These are phyloP conservation scores for Huntiella decipiens DNA, from an alignment of 2,329 filamentous ascomycete species.

Conservation along the genomic window DNA sequence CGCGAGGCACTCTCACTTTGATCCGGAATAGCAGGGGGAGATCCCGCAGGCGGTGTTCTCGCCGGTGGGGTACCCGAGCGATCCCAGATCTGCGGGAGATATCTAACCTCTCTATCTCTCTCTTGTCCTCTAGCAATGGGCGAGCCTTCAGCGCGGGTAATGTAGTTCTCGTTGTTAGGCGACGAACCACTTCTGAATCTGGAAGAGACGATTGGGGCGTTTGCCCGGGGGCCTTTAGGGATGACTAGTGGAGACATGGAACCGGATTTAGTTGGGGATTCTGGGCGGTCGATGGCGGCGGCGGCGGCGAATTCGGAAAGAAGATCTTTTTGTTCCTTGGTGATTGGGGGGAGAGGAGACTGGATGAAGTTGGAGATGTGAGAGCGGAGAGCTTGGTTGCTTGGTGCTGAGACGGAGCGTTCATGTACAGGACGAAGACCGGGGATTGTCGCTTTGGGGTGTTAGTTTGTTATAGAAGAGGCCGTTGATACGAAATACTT, in stretches of 20 bases:
- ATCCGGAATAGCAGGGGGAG: constrained; percentile 16
- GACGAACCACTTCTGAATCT: constrained; percentile 9
- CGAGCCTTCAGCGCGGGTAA: constrained; percentile 1
- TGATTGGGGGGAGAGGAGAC: constrained; percentile 14
- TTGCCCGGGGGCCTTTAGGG: constrained; percentile 1
- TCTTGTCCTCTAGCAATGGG: not conserved
- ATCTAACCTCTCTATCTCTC: not conserved
- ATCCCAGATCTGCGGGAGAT: constrained; percentile 1
- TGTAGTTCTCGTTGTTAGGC: constrained; percentile 3
- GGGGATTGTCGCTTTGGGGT: constrained; percentile 40
- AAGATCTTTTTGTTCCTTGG: constrained; percentile 18
- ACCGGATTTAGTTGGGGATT: constrained; percentile 4
- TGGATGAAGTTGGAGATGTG: constrained; percentile 7
- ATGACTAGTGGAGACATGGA: constrained; percentile 6
- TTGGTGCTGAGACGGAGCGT: constrained; percentile 43
- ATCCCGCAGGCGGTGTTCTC: not conserved
- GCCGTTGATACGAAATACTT: constrained; percentile 13
- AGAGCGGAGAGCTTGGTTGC: constrained; percentile 12
- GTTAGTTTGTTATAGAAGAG: not conserved
- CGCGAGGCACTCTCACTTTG: constrained; percentile 37
- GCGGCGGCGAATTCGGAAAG: constrained; percentile 1
- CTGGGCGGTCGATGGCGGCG: constrained; percentile 1
- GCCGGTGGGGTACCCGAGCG: constrained; percentile 2
- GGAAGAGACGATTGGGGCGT: constrained; percentile 1
- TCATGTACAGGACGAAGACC: constrained; percentile 45